A percentile compares a stretch with the other conserved stretches of the same genome.
Evolutionary conservation across 768 basidiomycete genomes (phyloP).

Genomic region (Kwoniella bestiolae): DNA sequence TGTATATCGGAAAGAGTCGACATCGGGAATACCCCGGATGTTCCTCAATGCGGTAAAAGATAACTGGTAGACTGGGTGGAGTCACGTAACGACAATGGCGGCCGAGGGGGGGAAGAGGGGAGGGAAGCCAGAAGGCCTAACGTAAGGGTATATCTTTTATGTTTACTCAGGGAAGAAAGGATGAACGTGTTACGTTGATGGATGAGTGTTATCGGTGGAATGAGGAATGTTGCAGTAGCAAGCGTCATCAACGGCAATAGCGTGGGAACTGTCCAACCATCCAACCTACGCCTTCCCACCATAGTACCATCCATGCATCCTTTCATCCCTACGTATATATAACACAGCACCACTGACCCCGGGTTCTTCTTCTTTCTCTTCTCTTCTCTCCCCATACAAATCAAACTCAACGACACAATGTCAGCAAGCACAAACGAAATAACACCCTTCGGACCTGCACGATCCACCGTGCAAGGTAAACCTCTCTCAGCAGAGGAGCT

Average conservation of each 20-base stretch:
- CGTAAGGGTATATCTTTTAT: not conserved
- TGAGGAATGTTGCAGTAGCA: not conserved
- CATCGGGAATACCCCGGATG: not conserved
- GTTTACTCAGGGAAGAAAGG: not conserved
- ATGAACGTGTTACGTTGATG: not conserved
- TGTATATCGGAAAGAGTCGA: not conserved
- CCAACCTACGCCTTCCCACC: too few relatives aligned
- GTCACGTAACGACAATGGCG: not conserved
- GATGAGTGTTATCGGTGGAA: too few relatives aligned
- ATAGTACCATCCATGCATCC: not conserved
- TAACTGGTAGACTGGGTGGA: not conserved
- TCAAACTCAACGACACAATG: not conserved
- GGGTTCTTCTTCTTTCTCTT: not conserved
- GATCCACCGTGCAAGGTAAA: constrained; percentile 42
- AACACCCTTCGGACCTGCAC: constrained; percentile 39
- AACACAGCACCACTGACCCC: not conserved
- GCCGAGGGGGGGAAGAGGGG: not conserved
- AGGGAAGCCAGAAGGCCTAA: not conserved
- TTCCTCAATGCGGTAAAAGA: not conserved
- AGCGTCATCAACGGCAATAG: not conserved
- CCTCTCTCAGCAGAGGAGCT: constrained; percentile 48
- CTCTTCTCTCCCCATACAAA: constrained; percentile 1
- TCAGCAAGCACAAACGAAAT: constrained; percentile 16
- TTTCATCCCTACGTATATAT: too few relatives aligned
- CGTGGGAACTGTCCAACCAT: too few relatives aligned